Base-by-base conservation (phyloP, 495 filamentous ascomycete species). In the Chaetomium tenue region DNA sequence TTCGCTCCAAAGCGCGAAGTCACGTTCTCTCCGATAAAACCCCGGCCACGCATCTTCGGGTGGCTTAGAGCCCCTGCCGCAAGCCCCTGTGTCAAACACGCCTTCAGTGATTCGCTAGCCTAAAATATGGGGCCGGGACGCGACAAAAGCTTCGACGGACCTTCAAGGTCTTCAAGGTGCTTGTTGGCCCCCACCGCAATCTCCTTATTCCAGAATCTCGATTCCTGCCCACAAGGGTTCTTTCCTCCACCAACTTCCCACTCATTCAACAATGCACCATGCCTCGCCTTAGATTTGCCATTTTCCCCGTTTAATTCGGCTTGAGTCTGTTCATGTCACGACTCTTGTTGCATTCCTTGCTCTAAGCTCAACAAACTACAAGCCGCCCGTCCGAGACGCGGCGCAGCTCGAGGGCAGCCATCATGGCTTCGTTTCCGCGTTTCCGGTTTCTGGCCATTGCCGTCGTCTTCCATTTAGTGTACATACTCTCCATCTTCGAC, bases 401-500 rank as follows among this genome's bases (percentile, higher is more conserved):
- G 61, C 58, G 59, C 67, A 53, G 60, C 57, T 58, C 51, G 51
- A 33, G 58, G 13, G 2, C 62, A 13, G 42, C 30, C 69, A 71
- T 60, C 58, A 95, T 95, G 91, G 88, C 89, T 72, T 86, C 89
- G 70, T 82, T 93, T 71, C 86, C 88, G 71, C 92, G 93, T 72
- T 86, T 89, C 69, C 90, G 89, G 72, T 99, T 99, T 77, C 80
- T 98, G 72, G 88, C 87, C 75, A 87, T 97, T 72, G 95, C 95
- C 70, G 82, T 98, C 72, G 78, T 94, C 53, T 99, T 99, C 73
- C 95, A 99, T 78, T 73, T 97, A 28, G 86, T 96, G 64, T 99
- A 99, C 78, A 89, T 94, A 65, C 92, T 87, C 70, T 97, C 93
- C 40, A 99, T 99, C 67, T 99, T 99, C 76, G 95, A 98, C 74